Conservation (phyloP, 139 green algal species). For the Chlamydomonas applanata region DNA sequence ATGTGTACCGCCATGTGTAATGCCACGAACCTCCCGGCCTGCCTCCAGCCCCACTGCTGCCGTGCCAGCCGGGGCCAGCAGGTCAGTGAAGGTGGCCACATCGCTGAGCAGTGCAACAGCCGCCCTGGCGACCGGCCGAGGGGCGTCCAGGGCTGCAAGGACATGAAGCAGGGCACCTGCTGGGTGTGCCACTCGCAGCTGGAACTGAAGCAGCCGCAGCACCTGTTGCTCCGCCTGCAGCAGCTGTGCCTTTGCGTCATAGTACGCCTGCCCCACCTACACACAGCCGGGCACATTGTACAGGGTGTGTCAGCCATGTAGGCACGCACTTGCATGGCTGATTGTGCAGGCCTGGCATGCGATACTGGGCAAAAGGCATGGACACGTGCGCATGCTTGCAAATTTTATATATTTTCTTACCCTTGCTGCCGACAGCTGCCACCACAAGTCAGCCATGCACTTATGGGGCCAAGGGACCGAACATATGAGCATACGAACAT, state of each 20-base stretch:
- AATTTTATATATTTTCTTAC: too few species aligned
- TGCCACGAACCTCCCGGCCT: background rate
- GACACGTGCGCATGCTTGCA: too few species aligned
- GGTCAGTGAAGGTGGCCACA: background rate
- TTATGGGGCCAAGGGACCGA: too few species aligned
- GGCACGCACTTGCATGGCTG: too few species aligned
- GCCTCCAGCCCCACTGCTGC: background rate
- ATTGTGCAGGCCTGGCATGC: too few species aligned
- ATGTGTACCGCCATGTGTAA: background rate
- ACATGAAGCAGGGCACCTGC: constrained; percentile 2
- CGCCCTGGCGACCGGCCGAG: background rate
- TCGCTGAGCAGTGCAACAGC: background rate
- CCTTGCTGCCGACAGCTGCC: too few species aligned
- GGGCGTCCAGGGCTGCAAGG: background rate
- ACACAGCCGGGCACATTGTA: constrained; percentile 15
- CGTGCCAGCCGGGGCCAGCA: background rate
- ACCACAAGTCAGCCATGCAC: too few species aligned
- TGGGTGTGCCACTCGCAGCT: background rate
- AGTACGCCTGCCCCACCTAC: constrained; percentile 2
- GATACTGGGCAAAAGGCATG: too few species aligned
- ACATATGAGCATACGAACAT: too few species aligned
- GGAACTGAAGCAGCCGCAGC: constrained; percentile 2
- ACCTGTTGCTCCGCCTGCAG: constrained; percentile 3
- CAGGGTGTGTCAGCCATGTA: too few species aligned
- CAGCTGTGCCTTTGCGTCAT: background rate